Percentiles rank a stretch among this genome's conserved stretches.
These are phyloP conservation scores for Colletotrichum acutatum DNA, from an alignment of 2,329 filamentous ascomycete species.

Conservation along the genomic window DNA sequence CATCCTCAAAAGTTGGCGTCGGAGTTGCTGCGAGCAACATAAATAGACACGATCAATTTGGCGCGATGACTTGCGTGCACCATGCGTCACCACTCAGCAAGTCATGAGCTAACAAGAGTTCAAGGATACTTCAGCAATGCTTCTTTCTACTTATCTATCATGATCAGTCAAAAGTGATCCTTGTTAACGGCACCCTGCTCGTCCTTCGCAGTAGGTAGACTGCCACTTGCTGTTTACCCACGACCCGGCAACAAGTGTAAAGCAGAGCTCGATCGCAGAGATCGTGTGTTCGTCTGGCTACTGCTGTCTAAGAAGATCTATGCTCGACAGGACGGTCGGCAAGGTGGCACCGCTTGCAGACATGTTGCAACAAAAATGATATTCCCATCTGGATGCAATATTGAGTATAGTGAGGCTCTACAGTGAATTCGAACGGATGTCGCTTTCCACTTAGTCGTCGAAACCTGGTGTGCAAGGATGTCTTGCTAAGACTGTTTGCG, in stretches of 20 bases:
- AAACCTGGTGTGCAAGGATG: background rate
- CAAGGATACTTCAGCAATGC: no score
- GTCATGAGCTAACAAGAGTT: no score
- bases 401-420: no score
- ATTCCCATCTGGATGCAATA: no score
- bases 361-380: background rate
- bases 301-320: background rate
- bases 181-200: no score
- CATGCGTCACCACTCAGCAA: no score
- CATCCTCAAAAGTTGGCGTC: no score
- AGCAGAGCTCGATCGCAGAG: background rate
- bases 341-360: background rate
- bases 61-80: no score
- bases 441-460: background rate
- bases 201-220: background rate
- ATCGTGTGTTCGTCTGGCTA: background rate
- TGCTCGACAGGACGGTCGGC: background rate
- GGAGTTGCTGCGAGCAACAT: no score
- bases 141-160: no score
- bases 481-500: background rate
- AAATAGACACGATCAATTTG: no score
- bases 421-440: background rate
- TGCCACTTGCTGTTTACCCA: background rate
- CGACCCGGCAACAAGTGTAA: background rate
- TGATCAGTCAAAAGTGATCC: no score